Evolutionary conservation across 2,329 filamentous ascomycete genomes (phyloP).

Genomic region (Penicillium sp.): DNA sequence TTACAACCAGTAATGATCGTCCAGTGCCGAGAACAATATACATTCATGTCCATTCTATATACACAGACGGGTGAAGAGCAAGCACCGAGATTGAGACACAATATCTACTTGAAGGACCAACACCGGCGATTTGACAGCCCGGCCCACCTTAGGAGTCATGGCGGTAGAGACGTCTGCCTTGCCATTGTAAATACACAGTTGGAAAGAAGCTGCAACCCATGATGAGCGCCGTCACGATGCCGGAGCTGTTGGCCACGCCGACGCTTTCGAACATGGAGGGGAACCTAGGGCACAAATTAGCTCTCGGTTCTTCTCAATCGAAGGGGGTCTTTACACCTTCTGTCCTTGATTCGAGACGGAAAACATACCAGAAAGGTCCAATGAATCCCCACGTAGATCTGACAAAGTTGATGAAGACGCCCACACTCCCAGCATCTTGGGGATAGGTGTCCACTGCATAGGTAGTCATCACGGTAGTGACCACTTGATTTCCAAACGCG

Average conservation of each 20-base stretch:
- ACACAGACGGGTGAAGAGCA: too few species aligned
- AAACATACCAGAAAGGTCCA: constrained; percentile 30
- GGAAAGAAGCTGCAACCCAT: constrained; percentile 27
- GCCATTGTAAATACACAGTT: constrained; percentile 23
- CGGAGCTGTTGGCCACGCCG: constrained; percentile 26
- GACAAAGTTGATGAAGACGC: constrained; percentile 55
- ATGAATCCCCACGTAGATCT: constrained; percentile 36
- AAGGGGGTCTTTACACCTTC: too few species aligned
- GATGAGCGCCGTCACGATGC: constrained; percentile 23
- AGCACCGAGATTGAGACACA: too few species aligned
- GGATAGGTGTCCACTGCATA: constrained; percentile 54
- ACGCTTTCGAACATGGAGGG: constrained; percentile 29
- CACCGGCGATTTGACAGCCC: not conserved
- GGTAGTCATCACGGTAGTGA: constrained; percentile 57
- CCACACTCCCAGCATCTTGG: constrained; percentile 50
- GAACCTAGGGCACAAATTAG: constrained; percentile 20
- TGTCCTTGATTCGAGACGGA: too few species aligned
- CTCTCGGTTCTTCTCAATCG: not conserved
- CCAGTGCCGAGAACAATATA: too few species aligned
- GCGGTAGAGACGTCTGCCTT: constrained; percentile 32
- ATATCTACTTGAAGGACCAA: not conserved
- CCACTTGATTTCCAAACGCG: constrained; percentile 54
- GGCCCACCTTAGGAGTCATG: not conserved
- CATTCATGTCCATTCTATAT: too few species aligned
- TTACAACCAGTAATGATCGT: too few species aligned